Percentiles rank a stretch among this genome's conserved stretches.
Conservation (phyloP, 768 basidiomycete species). For the Boletus rubroflammeus region DNA sequence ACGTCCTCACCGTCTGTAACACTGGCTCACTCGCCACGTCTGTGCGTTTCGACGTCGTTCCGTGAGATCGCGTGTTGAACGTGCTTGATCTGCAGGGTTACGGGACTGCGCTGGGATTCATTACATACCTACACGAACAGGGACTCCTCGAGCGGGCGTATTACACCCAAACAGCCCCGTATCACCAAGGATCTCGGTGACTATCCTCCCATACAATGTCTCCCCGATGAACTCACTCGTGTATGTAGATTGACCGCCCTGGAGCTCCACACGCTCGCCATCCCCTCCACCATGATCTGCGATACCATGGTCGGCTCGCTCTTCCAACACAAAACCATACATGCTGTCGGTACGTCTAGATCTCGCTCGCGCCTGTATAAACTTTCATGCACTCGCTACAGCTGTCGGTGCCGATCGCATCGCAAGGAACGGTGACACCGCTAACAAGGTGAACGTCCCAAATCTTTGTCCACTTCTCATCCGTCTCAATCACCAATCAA, state of each 20-base stretch:
- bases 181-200: conserved; percentile 87
- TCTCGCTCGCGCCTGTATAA: background rate
- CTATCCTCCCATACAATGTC: background rate
- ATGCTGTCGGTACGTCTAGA: conserved; percentile 64
- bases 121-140: conserved; percentile 83
- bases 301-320: conserved; percentile 97
- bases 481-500: background rate
- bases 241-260: conserved; percentile 73
- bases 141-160: conserved; percentile 77
- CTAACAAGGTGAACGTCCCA: conserved; percentile 68
- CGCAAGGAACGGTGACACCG: conserved; percentile 92
- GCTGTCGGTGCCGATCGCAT: conserved; percentile 88
- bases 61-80: conserved; percentile 1
- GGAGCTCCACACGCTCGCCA: conserved; percentile 79
- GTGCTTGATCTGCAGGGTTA: conserved; percentile 64
- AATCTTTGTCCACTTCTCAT: background rate
- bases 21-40: conserved; percentile 96
- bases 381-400: conserved; percentile 22
- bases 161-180: conserved; percentile 92
- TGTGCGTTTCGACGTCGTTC: conserved; percentile 35
- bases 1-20: conserved; percentile 92
- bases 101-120: conserved; percentile 91
- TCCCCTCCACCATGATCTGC: conserved; percentile 91
- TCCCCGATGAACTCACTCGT: background rate
- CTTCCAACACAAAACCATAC: conserved; percentile 82